A percentile compares a stretch with the other conserved stretches of the same genome.
Evolutionary conservation across 192 early-diverging fungal species (phyloP).

Genomic region (Umbelopsis ramanniana): DNA sequence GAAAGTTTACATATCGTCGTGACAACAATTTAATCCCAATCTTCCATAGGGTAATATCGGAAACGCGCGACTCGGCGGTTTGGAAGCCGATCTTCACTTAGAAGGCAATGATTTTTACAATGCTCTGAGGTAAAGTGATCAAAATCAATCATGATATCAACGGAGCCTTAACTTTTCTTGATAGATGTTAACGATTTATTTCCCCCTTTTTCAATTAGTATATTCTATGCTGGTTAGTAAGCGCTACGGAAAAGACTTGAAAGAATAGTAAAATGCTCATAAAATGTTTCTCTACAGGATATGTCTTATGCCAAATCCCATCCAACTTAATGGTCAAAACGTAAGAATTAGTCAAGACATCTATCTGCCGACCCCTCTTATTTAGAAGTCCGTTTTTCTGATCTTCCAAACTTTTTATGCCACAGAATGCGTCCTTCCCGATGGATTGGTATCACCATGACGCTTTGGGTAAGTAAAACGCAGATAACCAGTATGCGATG

Average conservation of each 20-base stretch:
- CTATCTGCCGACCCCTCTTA: no score
- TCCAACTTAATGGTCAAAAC: slow-evolving; percentile 34
- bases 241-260: not conserved
- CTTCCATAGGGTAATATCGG: slow-evolving; percentile 30
- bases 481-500: not conserved
- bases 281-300: slow-evolving; percentile 13
- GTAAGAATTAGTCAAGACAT: not conserved
- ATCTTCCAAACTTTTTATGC: not conserved
- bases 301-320: slow-evolving; percentile 34
- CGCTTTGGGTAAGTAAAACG: slow-evolving; percentile 34
- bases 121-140: slow-evolving; percentile 15
- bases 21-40: not conserved
- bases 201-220: not conserved
- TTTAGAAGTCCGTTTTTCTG: not conserved
- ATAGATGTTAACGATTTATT: not conserved
- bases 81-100: slow-evolving; percentile 36
- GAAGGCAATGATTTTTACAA: slow-evolving; percentile 38
- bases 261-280: no score
- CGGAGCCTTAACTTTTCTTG: not conserved
- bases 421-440: slow-evolving; percentile 29
- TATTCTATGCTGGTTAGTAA: slow-evolving; percentile 36
- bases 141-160: not conserved
- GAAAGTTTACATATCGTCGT: not conserved
- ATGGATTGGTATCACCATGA: slow-evolving; percentile 37
- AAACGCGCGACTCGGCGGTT: slow-evolving; percentile 30